A percentile compares a stretch with the other conserved stretches of the same genome.
Conservation (phyloP, 106 monocot genomes). For the Iris macrosiphon region DNA sequence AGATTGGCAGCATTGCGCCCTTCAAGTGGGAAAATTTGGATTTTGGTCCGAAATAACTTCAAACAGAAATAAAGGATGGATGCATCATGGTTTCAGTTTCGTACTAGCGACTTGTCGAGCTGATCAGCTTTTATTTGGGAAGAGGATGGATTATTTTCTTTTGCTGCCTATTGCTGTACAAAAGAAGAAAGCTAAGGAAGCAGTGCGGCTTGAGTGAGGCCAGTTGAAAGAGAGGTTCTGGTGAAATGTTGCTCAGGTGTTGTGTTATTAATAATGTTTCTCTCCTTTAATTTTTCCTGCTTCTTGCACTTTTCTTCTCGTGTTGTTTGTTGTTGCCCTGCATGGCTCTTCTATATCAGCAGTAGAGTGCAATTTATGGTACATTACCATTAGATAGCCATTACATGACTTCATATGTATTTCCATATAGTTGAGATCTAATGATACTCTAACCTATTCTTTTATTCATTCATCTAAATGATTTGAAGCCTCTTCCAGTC, state of each 20-base stretch:
- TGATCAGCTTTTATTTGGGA: too few relatives aligned
- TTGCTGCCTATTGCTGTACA: too few relatives aligned
- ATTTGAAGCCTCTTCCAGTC: too few relatives aligned
- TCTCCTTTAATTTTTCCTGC: not conserved
- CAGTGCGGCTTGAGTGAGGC: too few relatives aligned
- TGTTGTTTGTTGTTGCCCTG: slow-evolving; percentile 3
- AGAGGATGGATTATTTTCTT: too few relatives aligned
- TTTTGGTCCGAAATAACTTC: slow-evolving; percentile 39
- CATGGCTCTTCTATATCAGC: not conserved
- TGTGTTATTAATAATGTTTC: not conserved
- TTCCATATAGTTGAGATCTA: not conserved
- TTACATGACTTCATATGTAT: not conserved
- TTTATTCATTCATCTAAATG: slow-evolving; percentile 8
- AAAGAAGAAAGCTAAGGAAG: too few relatives aligned
- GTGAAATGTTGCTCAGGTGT: not conserved
- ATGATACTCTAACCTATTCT: slow-evolving; percentile 3
- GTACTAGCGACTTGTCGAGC: too few relatives aligned
- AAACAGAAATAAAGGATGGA: too few relatives aligned
- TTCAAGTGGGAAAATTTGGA: slow-evolving; percentile 79
- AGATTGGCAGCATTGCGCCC: slow-evolving; percentile 33
- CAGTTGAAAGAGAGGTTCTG: too few relatives aligned
- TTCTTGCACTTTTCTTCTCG: not conserved
- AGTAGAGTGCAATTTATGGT: not conserved
- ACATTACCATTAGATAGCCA: slow-evolving; percentile 1
- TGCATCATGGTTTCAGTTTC: too few relatives aligned